Percentiles rank a stretch among this genome's conserved stretches.
Conservation (phyloP, 2,329 filamentous ascomycete genomes). For the Penicillium concentricum region DNA sequence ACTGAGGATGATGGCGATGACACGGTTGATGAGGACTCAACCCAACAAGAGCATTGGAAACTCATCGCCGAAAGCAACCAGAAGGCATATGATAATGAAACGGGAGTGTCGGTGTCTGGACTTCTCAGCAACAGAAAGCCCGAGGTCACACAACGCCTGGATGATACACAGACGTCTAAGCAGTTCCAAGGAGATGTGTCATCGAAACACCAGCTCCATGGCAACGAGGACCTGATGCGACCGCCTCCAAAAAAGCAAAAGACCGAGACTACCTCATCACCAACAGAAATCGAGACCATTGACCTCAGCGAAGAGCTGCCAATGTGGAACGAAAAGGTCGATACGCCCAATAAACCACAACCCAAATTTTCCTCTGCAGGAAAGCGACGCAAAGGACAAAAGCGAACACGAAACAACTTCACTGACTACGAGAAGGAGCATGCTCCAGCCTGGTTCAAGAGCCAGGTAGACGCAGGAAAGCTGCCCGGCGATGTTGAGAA, state of each 20-base stretch:
- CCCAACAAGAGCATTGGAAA: background rate
- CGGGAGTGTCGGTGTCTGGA: background rate
- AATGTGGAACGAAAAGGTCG: background rate
- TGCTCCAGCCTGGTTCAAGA: slow-evolving; percentile 1
- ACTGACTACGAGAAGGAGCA: slow-evolving; percentile 3
- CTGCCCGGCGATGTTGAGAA: background rate
- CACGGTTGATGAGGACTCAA: background rate
- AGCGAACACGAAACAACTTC: slow-evolving; percentile 3
- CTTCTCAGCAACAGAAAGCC: background rate
- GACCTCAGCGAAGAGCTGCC: background rate
- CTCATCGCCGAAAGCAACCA: background rate
- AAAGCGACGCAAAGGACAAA: background rate
- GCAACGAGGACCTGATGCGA: no score
- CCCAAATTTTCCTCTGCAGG: background rate
- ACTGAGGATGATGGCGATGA: background rate
- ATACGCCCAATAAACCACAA: background rate
- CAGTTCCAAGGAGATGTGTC: background rate
- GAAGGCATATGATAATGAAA: background rate
- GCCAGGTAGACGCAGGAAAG: background rate
- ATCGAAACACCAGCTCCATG: background rate
- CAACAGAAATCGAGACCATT: background rate
- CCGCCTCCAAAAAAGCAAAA: background rate
- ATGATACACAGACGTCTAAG: background rate
- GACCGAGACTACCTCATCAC: background rate
- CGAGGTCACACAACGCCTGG: background rate